A percentile compares a stretch with the other conserved stretches of the same genome.
Conservation (phyloP, 768 basidiomycete species). For the Brasilioporus rufonigricans region DNA sequence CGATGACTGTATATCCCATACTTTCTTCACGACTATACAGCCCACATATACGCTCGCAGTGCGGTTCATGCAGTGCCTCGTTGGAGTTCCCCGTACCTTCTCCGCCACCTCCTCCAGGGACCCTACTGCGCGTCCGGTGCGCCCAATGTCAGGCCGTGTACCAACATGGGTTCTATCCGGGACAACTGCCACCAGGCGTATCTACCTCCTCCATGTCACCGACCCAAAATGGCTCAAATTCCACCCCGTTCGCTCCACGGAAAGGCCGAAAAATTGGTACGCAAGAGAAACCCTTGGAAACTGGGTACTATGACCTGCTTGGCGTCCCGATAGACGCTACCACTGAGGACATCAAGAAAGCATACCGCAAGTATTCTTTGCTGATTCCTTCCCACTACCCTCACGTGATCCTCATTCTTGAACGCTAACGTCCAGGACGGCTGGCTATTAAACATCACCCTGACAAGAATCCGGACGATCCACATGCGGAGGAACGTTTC, state of each 20-base stretch:
- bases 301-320: constrained; percentile 86
- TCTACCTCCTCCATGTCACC: constrained; percentile 13
- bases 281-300: constrained; percentile 84
- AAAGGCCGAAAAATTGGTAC: constrained; percentile 83
- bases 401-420: background rate
- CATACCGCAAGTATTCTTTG: constrained; percentile 58
- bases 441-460: constrained; percentile 90
- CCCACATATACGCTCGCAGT: constrained; percentile 66
- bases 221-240: constrained; percentile 20
- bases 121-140: constrained; percentile 67
- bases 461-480: constrained; percentile 90
- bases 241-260: constrained; percentile 21
- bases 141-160: constrained; percentile 61
- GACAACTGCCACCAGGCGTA: constrained; percentile 45
- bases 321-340: constrained; percentile 74
- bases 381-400: background rate
- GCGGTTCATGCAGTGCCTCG: constrained; percentile 49
- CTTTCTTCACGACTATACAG: constrained; percentile 64
- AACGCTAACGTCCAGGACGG: constrained; percentile 45
- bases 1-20: constrained; percentile 47
- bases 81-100: constrained; percentile 71
- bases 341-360: constrained; percentile 85
- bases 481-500: constrained; percentile 82
- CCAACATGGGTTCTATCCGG: constrained; percentile 65
- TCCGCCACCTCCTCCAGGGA: constrained; percentile 52